Evolutionary conservation across 371 early-diverging fungal genomes (phyloP).

Genomic region (Saksenaea oblongispora): DNA sequence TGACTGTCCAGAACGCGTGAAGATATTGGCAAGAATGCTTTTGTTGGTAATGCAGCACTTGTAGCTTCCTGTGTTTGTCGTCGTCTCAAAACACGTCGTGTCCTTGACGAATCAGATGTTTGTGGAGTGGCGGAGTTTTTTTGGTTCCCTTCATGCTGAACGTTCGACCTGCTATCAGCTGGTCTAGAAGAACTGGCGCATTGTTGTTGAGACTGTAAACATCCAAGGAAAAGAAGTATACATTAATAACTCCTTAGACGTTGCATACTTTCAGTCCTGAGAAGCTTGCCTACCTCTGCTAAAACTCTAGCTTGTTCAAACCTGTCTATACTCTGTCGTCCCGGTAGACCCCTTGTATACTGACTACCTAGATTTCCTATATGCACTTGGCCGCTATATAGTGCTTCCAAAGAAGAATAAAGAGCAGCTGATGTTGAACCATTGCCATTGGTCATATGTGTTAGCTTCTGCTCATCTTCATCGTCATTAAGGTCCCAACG

Average conservation of each 20-base stretch:
- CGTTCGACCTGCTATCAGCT: background rate
- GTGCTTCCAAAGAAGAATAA: slow-evolving; percentile 11
- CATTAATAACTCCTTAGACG: background rate
- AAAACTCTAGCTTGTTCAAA: slow-evolving; percentile 7
- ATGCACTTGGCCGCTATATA: slow-evolving; percentile 11
- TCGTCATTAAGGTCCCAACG: background rate
- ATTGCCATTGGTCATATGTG: background rate
- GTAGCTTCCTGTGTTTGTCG: background rate
- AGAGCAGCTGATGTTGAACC: background rate
- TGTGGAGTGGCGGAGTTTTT: background rate
- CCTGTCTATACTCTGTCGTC: slow-evolving; percentile 15
- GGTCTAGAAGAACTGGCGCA: background rate
- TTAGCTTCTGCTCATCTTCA: background rate
- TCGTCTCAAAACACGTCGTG: slow-evolving; percentile 6
- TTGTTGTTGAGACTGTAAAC: background rate
- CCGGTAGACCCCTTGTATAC: slow-evolving; percentile 14
- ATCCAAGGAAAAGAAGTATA: background rate
- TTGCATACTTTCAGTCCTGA: background rate
- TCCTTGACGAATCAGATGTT: background rate
- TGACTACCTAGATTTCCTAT: slow-evolving; percentile 9
- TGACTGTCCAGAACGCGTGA: slow-evolving; percentile 7
- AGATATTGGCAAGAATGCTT: slow-evolving; percentile 9
- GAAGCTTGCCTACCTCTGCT: slow-evolving; percentile 7
- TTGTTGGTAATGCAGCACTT: slow-evolving; percentile 8
- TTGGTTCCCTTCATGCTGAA: background rate